Base-by-base conservation (phyloP, 805 yeast species). In the Lachancea lanzarotensis region DNA sequence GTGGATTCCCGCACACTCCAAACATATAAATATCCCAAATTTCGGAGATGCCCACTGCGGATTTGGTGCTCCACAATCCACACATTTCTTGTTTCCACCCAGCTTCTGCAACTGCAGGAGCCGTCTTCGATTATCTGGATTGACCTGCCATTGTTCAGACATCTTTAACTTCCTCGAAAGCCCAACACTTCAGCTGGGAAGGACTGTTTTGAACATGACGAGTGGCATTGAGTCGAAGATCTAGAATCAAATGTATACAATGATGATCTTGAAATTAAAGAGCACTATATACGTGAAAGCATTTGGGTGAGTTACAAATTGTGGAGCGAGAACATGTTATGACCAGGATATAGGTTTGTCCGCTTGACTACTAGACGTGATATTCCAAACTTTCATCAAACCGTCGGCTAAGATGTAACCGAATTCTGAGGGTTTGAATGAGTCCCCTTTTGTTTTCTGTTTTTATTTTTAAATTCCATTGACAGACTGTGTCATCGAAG, bases 31-130 rank as follows among this genome's bases (percentile, higher is more conserved):
- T 49, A 93, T 85, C 48, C 98, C 98, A 68, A 91, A 89, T 66
- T 93, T 93, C 31, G 98, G 98, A 12, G 96, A 88, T 1, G 98
- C 97, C 98, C 98, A 93, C 66, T 93, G 98, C 9, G 98, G 98
- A 63, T 90, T 91, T 47, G 95, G 96, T 1, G 97, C 95, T 32
- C 71, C 74, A 67, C 98, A 93, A 65, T 93, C 98, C 65, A 88
- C 84, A 67, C 98, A 93, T 64, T 79, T 82, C 69, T 84, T 88
- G 71, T 89, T 88, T 12, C 72, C 82, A 22, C 91, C 95, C 38
- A 72, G 71, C 62, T 88, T 88, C 60, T 91, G 98, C 49, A 91
- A 69, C 35, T 80, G 80, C 53, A 79, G 58, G 34, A 86, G 72
- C 62, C 83, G 81, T 61, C 96, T 81, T 65, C 95, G 84, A 48